These are phyloP conservation scores for Cladosporium sp. DNA, from an alignment of 2,329 filamentous ascomycete genomes.

Conservation along the genomic window DNA sequence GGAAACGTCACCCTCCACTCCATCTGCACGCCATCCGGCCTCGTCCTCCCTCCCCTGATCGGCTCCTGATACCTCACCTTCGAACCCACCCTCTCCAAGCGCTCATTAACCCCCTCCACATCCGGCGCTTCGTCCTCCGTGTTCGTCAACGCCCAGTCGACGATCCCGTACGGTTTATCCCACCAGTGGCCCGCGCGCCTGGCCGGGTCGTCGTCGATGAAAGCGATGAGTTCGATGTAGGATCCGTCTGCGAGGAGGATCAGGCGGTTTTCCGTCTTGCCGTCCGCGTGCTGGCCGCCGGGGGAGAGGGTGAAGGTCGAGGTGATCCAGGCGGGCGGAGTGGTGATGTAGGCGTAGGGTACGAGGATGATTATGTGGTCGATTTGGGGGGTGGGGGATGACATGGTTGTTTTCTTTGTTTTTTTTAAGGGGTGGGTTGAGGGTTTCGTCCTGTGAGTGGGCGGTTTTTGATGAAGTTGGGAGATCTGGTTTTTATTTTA, in stretches of 20 bases:
- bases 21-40: slow-evolving; percentile 53
- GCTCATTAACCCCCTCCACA: slow-evolving; percentile 18
- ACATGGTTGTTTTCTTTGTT: neutral
- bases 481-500: no score
- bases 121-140: slow-evolving; percentile 18
- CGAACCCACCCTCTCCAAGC: slow-evolving; percentile 20
- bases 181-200: slow-evolving; percentile 53
- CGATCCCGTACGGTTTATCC: slow-evolving; percentile 48
- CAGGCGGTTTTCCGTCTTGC: slow-evolving; percentile 58
- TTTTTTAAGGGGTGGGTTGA: no score
- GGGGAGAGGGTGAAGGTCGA: slow-evolving; percentile 55
- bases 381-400: slow-evolving; percentile 33
- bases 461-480: no score
- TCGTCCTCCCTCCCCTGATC: slow-evolving; percentile 49
- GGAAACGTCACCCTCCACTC: slow-evolving; percentile 57
- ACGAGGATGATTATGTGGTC: slow-evolving; percentile 65
- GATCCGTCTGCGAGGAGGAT: slow-evolving; percentile 60
- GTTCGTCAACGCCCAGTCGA: slow-evolving; percentile 59
- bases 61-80: slow-evolving; percentile 48
- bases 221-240: slow-evolving; percentile 65
- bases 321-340: slow-evolving; percentile 49
- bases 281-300: slow-evolving; percentile 60
- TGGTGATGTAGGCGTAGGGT: slow-evolving; percentile 45
- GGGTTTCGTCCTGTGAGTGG: neutral
- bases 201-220: slow-evolving; percentile 46